Base-by-base conservation (phyloP, 2,329 filamentous ascomycete species). In the Cercospora sojina region DNA sequence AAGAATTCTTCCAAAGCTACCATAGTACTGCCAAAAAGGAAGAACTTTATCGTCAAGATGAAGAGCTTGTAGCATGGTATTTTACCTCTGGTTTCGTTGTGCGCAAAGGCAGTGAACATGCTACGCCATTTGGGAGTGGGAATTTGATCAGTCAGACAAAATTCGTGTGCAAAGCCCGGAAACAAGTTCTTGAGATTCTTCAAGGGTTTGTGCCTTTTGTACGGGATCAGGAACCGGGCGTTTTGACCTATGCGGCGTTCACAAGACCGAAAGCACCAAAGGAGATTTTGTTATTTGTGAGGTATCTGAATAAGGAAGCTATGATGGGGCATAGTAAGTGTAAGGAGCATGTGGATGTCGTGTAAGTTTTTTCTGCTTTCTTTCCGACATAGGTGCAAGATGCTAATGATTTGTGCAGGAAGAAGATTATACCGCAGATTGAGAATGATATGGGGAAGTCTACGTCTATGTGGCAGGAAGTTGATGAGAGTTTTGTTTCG, bases 401-500 rank as follows among this genome's bases (percentile, higher is more conserved):
- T 47, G 20, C 41, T 47, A 23, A 47, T 47, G 8, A 10, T 20
- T 56, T 20, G 12, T 29, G 23, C 27, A 73, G 72, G 35, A 69
- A 72, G 64, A 63, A 68, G 59, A 62, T 74, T n/a, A 49, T 57
- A 38, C 64, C 62, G 35, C 25, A 66, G 12, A 38, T 70, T 25
- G 68, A 70, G 23, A 65, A 66, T 47, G 64, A 69, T 23, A 32
- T 71, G 16, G 61, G 56, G 3, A 63, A 49, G 20, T 53, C 62
- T 10, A 75, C 73, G 31, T 74, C 70, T 16, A 32, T 73, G 35
- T 75, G 74, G 74, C 63, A 70, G 35, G 73, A 76, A 43, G 61
- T 74, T n/a, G 67, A 71, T 13, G 74, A 76, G 65, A 75, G 74
- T 57, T 75, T 76, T 63, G 69, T 74, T 3, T 68, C 67, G 32